Percentiles rank a stretch among this genome's conserved stretches.
Evolutionary conservation across 2,329 filamentous ascomycete species (phyloP).

Genomic region (Raffaelea albimanens): DNA sequence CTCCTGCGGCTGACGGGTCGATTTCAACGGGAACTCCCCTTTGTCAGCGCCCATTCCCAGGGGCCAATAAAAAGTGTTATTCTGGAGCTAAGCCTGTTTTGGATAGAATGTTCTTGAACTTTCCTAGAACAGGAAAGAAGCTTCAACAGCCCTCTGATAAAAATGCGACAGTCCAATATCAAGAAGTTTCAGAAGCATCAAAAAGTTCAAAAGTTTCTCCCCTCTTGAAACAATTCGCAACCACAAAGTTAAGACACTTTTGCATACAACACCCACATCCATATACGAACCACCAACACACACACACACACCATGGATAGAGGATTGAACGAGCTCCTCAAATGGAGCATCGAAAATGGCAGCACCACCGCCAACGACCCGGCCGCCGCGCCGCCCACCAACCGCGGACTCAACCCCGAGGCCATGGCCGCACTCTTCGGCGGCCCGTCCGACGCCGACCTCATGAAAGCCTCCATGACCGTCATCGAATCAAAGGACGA

Average conservation of each 20-base stretch:
- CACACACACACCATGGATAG: constrained; percentile 18
- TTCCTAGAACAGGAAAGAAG: constrained; percentile 19
- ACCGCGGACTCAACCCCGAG: constrained; percentile 52
- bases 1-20: no score
- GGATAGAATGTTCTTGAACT: constrained; percentile 26
- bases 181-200: background rate
- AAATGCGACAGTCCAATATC: background rate
- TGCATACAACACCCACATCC: background rate
- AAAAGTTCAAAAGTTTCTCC: background rate
- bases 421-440: constrained; percentile 68
- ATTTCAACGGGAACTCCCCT: no score
- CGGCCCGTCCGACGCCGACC: constrained; percentile 79
- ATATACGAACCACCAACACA: background rate
- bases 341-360: constrained; percentile 26
- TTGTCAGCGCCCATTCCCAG: no score
- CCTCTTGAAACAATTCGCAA: no score
- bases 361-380: constrained; percentile 9
- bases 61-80: constrained; percentile 4
- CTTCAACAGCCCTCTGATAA: constrained; percentile 8
- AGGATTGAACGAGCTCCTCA: constrained; percentile 25
- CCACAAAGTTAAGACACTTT: no score
- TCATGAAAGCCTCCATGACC: constrained; percentile 79
- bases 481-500: constrained; percentile 55
- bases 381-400: constrained; percentile 18
- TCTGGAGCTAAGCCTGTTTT: constrained; percentile 16